Conservation (phyloP, 2,329 filamentous ascomycete genomes). For the Aspergillus ochraceus region DNA sequence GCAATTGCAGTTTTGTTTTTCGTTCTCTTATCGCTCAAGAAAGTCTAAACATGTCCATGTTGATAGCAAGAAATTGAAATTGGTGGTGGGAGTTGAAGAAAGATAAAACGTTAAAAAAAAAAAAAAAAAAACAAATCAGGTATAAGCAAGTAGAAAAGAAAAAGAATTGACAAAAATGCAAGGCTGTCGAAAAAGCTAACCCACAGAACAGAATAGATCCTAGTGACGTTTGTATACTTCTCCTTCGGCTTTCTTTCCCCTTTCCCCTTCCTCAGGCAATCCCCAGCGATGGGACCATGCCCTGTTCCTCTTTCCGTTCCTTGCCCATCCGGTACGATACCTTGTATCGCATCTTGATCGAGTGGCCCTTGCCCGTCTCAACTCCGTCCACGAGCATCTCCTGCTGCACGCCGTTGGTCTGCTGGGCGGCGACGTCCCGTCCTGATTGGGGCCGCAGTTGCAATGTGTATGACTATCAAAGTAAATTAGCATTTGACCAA, state of each 20-base stretch:
- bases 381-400: constrained; percentile 76
- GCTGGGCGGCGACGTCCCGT: constrained; percentile 68
- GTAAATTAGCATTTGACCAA: neutral
- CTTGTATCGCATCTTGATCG: constrained; percentile 89
- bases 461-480: constrained; percentile 71
- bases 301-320: constrained; percentile 70
- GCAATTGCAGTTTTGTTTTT: too few relatives aligned
- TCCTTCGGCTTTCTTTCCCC: neutral
- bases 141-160: neutral
- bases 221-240: neutral
- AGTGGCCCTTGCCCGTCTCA: constrained; percentile 68
- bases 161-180: neutral
- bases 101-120: neutral
- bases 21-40: neutral
- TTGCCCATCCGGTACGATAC: constrained; percentile 72
- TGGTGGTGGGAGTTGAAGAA: too few relatives aligned
- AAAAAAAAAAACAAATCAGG: neutral
- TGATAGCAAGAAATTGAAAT: neutral
- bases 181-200: neutral
- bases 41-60: neutral
- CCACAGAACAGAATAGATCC: neutral
- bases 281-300: constrained; percentile 77
- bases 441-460: constrained; percentile 83
- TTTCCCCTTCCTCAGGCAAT: constrained; percentile 55
- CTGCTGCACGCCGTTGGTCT: constrained; percentile 78